phyloP scores from a whole-genome alignment of 306 rosid genomes.

The Inga leiocalycina region DNA sequence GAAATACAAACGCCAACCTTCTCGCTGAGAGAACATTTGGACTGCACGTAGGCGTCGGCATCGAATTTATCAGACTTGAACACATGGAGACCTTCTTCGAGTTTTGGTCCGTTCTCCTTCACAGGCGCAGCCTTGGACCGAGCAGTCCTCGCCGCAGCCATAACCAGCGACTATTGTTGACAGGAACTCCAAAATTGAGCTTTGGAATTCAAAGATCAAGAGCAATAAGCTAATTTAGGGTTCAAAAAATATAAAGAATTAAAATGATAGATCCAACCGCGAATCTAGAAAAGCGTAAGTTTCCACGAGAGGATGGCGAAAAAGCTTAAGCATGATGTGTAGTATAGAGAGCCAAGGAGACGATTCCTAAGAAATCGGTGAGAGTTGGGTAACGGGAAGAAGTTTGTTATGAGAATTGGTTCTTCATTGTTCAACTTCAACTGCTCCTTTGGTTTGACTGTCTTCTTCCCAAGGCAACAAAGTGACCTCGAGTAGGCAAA shows the following conservation, averaged over 20 bases:
- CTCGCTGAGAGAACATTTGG: conserved; percentile 84
- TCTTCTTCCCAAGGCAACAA: background rate
- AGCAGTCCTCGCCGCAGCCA: conserved; percentile 80
- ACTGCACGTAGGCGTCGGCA: conserved; percentile 71
- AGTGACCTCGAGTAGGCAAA: conserved; percentile 43
- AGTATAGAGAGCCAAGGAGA: background rate
- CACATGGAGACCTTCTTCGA: conserved; percentile 78
- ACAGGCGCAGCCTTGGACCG: conserved; percentile 64
- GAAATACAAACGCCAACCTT: conserved; percentile 50
- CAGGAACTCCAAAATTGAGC: background rate
- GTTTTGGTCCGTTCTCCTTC: conserved; percentile 77
- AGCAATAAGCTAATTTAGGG: conserved; percentile 36
- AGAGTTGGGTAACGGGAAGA: background rate
- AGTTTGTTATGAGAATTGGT: background rate
- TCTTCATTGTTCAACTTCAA: background rate
- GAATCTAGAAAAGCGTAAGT: conserved; percentile 2
- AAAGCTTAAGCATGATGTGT: conserved; percentile 1
- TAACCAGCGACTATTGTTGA: conserved; percentile 19
- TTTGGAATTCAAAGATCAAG: conserved; percentile 23
- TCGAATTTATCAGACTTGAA: conserved; percentile 93
- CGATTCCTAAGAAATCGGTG: conserved; percentile 3
- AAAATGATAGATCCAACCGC: conserved; percentile 41
- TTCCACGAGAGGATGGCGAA: conserved; percentile 6
- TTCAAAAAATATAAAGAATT: conserved; percentile 5
- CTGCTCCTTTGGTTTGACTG: background rate